Base-by-base conservation (phyloP, 768 basidiomycete genomes). In the Kockovaella imperatae region DNA sequence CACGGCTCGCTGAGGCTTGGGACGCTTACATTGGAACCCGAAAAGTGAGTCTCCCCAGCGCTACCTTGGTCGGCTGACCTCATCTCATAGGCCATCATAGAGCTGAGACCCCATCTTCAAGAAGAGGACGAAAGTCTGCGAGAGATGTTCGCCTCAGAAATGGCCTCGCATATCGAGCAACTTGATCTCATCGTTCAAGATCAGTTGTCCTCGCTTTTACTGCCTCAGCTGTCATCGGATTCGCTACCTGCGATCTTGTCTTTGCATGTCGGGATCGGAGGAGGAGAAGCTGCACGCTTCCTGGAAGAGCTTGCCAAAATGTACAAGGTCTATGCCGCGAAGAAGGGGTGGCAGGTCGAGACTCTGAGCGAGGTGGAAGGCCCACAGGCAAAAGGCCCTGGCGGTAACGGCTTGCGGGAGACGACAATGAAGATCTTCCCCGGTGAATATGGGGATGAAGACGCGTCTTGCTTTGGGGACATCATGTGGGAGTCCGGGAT, bases 401-500 rank as follows among this genome's bases (percentile, higher is more conserved):
- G 40, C 7, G 48, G 49, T 3, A 51, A 56, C 15, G 66, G 69
- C 4, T 28, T 64, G n/a, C 62, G 60, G 54, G 73, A 70, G 72
- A 68, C 65, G 21, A 68, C 67, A 1, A 41, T 70, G 29, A 62
- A 67, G 48, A 52, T 68, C 21, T 20, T 32, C 5, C 46, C 47
- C 13, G 87, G 87, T 0, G 72, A 77, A 1, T 83, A 35, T 17
- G 69, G 89, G 7, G 87, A 91, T 62, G 74, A 91, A 11, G 82
- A 82, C 51, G 72, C 77, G 1, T 47, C 43, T 20, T 55, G 59
- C 4, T 67, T 45, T 35, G 62, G 59, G 14, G 31, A 32, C 23
- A 68, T 97, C 45, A 74, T 82, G 30, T 90, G 84, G 82, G 95
- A 99, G 70, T 89, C 85, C 50, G 95, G 95, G 2, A 89, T 99